These are phyloP conservation scores for Phytophthora fragariae DNA, from an alignment of 352 stramenopile species.

Conservation along the genomic window DNA sequence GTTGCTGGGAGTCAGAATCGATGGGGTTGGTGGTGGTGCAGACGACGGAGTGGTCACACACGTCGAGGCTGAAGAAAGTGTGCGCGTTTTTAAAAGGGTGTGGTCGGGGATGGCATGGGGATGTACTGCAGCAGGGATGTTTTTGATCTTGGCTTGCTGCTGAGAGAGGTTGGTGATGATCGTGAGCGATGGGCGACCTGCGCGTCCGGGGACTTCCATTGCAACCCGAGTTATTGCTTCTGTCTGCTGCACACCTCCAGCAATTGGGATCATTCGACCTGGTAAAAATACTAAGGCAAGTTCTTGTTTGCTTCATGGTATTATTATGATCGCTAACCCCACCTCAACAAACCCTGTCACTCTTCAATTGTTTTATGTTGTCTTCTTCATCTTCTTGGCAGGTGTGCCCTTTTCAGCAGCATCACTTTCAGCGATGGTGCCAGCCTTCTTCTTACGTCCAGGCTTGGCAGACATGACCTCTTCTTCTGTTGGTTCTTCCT, in stretches of 20 bases:
- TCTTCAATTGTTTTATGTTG: constrained; percentile 25
- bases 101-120: constrained; percentile 3
- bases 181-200: constrained; percentile 25
- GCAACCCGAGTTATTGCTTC: background rate
- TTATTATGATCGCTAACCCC: constrained; percentile 22
- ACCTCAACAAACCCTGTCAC: background rate
- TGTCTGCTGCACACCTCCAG: background rate
- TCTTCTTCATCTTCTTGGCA: constrained; percentile 44
- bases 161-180: constrained; percentile 32
- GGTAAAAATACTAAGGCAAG: constrained; percentile 39
- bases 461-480: constrained; percentile 11
- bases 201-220: constrained; percentile 27
- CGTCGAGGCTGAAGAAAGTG: constrained; percentile 21
- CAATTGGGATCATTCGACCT: constrained; percentile 7
- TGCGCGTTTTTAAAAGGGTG: constrained; percentile 13
- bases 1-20: constrained; percentile 4
- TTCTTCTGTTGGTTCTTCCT: constrained; percentile 14
- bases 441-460: constrained; percentile 27
- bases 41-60: constrained; percentile 17
- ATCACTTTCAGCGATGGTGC: constrained; percentile 11
- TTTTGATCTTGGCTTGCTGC: constrained; percentile 21
- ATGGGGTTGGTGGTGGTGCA: constrained; percentile 17
- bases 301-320: constrained; percentile 14
- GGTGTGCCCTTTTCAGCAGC: background rate
- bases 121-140: constrained; percentile 4